Conservation (phyloP, 2,329 filamentous ascomycete species). For the Fusarium tjaetaba region DNA sequence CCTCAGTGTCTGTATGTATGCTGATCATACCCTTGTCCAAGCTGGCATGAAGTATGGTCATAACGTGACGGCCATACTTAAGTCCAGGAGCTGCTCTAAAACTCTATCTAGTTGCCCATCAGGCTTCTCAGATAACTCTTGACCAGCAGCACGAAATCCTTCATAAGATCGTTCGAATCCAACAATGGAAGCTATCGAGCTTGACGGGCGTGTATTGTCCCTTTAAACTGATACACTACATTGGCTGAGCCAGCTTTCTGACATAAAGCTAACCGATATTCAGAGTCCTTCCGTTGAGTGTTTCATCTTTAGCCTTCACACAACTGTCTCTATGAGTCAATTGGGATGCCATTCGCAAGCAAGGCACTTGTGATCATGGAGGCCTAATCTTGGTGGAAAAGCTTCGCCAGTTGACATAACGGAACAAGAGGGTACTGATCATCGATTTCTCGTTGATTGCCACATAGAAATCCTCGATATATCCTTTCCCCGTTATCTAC, state of each 20-base stretch:
- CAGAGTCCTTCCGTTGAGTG: neutral
- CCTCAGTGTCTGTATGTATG: neutral
- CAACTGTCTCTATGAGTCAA: neutral
- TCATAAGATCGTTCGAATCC: neutral
- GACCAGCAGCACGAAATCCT: neutral
- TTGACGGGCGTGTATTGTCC: neutral
- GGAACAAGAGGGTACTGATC: neutral
- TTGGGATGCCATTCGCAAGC: neutral
- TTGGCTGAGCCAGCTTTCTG: neutral
- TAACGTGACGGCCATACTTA: neutral
- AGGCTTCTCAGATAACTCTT: neutral
- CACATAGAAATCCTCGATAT: neutral
- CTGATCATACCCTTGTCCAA: neutral
- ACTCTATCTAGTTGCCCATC: neutral
- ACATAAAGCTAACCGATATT: neutral
- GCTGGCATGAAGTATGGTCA: neutral
- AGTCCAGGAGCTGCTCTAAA: neutral
- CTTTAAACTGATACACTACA: neutral
- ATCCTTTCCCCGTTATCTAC: neutral
- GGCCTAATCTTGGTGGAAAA: neutral
- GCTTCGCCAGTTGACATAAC: neutral
- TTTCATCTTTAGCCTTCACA: neutral
- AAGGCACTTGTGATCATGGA: neutral
- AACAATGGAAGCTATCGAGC: neutral
- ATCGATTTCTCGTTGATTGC: neutral